A percentile compares a stretch with the other conserved stretches of the same genome.
These are phyloP conservation scores for Verticillium zaregamsianum DNA, from an alignment of 2,329 filamentous ascomycete genomes.

Conservation along the genomic window DNA sequence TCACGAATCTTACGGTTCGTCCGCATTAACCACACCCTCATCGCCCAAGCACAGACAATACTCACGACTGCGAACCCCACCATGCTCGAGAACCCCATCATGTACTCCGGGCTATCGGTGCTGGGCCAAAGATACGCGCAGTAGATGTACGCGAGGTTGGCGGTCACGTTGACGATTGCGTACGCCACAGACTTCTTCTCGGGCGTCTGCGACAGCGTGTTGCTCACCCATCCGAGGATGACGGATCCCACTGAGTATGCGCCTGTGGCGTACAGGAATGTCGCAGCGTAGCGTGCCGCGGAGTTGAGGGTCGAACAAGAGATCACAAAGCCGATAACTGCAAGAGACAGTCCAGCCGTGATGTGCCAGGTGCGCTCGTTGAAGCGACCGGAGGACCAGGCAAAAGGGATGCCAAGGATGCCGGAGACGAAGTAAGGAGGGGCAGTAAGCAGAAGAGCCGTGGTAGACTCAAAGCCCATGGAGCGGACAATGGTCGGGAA, in stretches of 20 bases:
- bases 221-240: constrained; percentile 67
- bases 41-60: constrained; percentile 11
- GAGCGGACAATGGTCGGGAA: constrained; percentile 14
- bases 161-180: constrained; percentile 50
- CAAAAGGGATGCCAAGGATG: constrained; percentile 17
- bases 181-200: constrained; percentile 64
- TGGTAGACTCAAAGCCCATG: constrained; percentile 4
- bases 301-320: constrained; percentile 3
- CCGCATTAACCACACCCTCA: constrained; percentile 13
- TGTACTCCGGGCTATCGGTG: constrained; percentile 42
- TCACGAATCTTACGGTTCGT: constrained; percentile 16
- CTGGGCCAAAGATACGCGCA: constrained; percentile 49
- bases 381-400: constrained; percentile 36
- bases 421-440: constrained; percentile 13
- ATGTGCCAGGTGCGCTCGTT: constrained; percentile 46
- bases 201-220: constrained; percentile 69
- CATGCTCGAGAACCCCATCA: constrained; percentile 57
- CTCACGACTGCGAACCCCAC: constrained; percentile 43
- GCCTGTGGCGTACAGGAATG: constrained; percentile 7
- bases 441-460: constrained; percentile 29
- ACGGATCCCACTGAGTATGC: constrained; percentile 5
- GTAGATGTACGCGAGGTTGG: constrained; percentile 53
- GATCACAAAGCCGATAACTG: constrained; percentile 20
- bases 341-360: constrained; percentile 33
- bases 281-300: constrained; percentile 10